Evolutionary conservation across 495 filamentous ascomycete species (phyloP), one percentile per base, ranked within the genome.

Genomic region (Xylaria castorea): DNA sequence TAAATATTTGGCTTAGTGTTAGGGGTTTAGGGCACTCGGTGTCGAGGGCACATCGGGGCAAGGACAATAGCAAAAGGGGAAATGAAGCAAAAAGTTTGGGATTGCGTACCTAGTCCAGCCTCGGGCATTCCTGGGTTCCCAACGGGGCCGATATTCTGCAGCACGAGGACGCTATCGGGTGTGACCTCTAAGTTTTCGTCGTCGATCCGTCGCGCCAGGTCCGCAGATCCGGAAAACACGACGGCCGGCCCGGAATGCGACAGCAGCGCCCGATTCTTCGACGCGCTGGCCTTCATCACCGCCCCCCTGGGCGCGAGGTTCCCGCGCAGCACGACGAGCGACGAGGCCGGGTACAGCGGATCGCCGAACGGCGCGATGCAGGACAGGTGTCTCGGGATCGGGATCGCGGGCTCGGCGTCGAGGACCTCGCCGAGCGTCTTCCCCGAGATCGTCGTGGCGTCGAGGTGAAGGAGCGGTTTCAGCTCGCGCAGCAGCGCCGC

Each of bases 101-200:
- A 44, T 18, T 2, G 36, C 61, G 38, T 30, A 64, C 61, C 85
- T 5, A 91, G 74, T 11, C 89, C 89, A 1, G 89, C 89, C 79
- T 92, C 90, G 5, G 90, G 90, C 90, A 92, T 92, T 0, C 90
- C 90, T 0, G 89, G 90, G 71, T 89, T 88, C 0, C 90, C 90
- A 1, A 91, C 84, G 5, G 90, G 89, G 0, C 90, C 90, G 67
- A 91, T 91, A 32, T 85, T 81, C 73, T 89, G 86, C 40, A 92
- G 81, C 20, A 92, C 82, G 6, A 92, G 77, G 5, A 92, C 88
- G 50, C 85, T 87, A 58, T 89, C 80, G 5, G 78, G 75, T 0
- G 81, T 82, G 5, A 90, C 89, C 0, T 83, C 75, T 0, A 92
- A 82, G 25, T 82, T 73, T 0, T 88, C 85, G 50, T 84, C 82